Evolutionary conservation across 2,329 filamentous ascomycete genomes (phyloP).

Genomic region (Nemania serpens): DNA sequence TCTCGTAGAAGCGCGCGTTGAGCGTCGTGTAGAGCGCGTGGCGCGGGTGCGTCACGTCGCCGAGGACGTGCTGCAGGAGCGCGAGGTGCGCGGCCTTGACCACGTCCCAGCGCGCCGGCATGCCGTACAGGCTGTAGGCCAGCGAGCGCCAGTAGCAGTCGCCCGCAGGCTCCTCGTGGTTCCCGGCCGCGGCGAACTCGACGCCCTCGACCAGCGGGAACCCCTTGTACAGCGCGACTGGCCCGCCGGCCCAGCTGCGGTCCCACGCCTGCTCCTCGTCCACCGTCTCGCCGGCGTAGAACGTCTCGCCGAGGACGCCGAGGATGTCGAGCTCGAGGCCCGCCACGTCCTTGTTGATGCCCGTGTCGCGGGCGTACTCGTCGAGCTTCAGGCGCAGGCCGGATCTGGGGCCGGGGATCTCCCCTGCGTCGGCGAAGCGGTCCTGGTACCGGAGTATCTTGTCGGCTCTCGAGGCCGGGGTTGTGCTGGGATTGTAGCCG

Average conservation of each 20-base stretch:
- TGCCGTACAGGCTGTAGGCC: conserved; percentile 39
- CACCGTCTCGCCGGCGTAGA: conserved; percentile 13
- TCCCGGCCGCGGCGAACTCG: conserved; percentile 37
- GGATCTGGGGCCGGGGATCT: conserved; percentile 16
- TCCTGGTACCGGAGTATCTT: conserved; percentile 19
- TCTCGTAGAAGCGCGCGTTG: conserved; percentile 32
- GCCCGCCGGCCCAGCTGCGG: background rate
- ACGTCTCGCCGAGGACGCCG: background rate
- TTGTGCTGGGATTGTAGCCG: background rate
- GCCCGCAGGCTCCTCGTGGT: conserved; percentile 27
- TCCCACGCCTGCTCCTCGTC: conserved; percentile 21
- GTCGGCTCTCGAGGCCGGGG: background rate
- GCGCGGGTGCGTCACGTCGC: conserved; percentile 34
- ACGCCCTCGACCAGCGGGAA: conserved; percentile 43
- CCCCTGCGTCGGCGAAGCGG: conserved; percentile 3
- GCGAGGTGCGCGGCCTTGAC: conserved; percentile 44
- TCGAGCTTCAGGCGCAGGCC: conserved; percentile 18
- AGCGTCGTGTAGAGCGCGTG: conserved; percentile 35
- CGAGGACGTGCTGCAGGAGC: conserved; percentile 37
- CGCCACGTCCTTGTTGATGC: background rate
- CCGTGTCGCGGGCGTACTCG: conserved; percentile 4
- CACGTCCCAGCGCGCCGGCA: conserved; percentile 32
- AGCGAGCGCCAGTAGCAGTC: conserved; percentile 44
- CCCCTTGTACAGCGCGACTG: conserved; percentile 25
- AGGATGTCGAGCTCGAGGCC: conserved; percentile 5